These are phyloP conservation scores for Pelagophyceae sp. DNA, from an alignment of 352 stramenopile species.

Conservation along the genomic window DNA sequence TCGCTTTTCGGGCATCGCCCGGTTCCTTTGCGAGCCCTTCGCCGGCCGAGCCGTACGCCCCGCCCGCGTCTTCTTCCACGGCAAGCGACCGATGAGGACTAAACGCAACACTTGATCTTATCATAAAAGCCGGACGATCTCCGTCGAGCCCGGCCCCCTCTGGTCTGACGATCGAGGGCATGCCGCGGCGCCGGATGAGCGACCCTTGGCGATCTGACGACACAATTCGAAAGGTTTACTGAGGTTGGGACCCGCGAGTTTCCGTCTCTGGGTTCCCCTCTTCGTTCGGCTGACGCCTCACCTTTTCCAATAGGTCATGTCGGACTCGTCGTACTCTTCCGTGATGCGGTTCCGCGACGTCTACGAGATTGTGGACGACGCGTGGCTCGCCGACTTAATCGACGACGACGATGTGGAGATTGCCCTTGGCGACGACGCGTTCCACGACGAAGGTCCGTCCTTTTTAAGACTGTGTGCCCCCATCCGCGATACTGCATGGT, in stretches of 20 bases:
- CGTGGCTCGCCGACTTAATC: background rate
- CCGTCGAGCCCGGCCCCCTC: background rate
- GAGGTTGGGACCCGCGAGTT: too few species aligned
- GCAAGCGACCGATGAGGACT: background rate
- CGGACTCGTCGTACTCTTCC: background rate
- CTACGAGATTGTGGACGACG: constrained; percentile 17
- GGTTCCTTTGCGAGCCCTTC: too few species aligned
- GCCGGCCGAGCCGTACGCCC: too few species aligned
- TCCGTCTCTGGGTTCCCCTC: too few species aligned
- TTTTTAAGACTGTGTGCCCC: too few species aligned
- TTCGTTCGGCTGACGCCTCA: too few species aligned
- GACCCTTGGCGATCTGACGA: background rate
- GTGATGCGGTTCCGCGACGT: background rate
- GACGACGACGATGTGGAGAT: constrained; percentile 13
- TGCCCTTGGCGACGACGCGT: background rate
- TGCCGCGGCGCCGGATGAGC: background rate
- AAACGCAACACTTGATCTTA: background rate
- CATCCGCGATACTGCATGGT: too few species aligned
- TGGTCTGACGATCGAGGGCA: too few species aligned
- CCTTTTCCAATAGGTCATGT: too few species aligned
- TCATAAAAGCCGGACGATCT: background rate
- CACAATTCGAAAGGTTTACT: too few species aligned
- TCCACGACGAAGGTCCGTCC: constrained; percentile 3
- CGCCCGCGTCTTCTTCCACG: too few species aligned
- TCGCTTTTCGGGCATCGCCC: too few species aligned